phyloP scores from a whole-genome alignment of 768 basidiomycete species.

The Coprinopsis strossmayeri region DNA sequence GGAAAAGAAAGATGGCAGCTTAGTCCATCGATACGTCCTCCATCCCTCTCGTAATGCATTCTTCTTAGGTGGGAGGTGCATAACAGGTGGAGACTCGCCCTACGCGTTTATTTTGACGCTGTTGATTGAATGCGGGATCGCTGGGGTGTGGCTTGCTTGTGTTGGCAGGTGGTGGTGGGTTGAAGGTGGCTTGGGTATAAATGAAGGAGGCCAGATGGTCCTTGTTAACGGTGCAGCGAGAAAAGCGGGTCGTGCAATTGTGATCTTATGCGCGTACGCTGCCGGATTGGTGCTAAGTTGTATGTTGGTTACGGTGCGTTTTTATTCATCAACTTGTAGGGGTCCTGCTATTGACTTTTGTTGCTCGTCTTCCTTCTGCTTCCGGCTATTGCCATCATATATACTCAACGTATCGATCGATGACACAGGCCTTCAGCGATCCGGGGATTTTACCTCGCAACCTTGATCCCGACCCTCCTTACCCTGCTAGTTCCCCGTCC shows the following conservation, averaged over 20 bases:
- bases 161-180: conserved; percentile 89
- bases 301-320: conserved; percentile 72
- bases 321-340: too few relatives aligned
- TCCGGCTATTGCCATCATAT: conserved; percentile 5
- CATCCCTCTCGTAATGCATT: conserved; percentile 75
- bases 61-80: conserved; percentile 60
- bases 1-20: not conserved
- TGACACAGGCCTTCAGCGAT: conserved; percentile 40
- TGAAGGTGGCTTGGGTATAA: conserved; percentile 22
- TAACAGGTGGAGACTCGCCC: conserved; percentile 84
- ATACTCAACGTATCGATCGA: not conserved
- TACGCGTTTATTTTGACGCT: conserved; percentile 73
- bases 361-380: conserved; percentile 1
- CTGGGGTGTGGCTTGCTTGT: conserved; percentile 83
- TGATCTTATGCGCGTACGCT: conserved; percentile 32
- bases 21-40: conserved; percentile 33
- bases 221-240: conserved; percentile 3
- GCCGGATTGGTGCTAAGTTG: conserved; percentile 59
- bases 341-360: too few relatives aligned
- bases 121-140: conserved; percentile 52
- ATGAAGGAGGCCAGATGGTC: not conserved
- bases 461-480: conserved; percentile 82
- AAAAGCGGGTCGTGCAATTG: conserved; percentile 7
- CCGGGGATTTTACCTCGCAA: conserved; percentile 88
- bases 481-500: conserved; percentile 53